Evolutionary conservation across 108 stramenopile species (phyloP).

Genomic region (Cyclostephanos invisitatus): DNA sequence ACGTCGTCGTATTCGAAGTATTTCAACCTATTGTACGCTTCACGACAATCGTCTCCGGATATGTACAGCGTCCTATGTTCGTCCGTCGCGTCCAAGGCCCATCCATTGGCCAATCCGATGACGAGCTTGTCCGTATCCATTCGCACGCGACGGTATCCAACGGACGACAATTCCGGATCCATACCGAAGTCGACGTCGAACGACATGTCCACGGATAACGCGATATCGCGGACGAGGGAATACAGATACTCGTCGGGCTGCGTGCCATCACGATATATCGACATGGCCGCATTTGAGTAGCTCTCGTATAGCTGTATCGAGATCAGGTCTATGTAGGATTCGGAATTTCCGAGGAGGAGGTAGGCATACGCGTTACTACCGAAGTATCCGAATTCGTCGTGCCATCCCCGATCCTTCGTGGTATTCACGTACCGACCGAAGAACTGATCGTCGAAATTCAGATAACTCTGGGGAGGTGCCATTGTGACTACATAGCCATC

Average conservation of each 20-base stretch:
- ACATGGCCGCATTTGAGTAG: constrained; percentile 61
- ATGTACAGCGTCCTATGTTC: constrained; percentile 32
- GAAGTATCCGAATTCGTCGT: constrained; percentile 59
- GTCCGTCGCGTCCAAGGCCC: constrained; percentile 26
- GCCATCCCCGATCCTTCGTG: constrained; percentile 49
- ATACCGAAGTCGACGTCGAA: constrained; percentile 34
- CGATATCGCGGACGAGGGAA: constrained; percentile 24
- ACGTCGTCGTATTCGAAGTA: too few species aligned
- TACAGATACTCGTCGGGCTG: constrained; percentile 40
- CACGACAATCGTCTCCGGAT: constrained; percentile 10
- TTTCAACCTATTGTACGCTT: constrained; percentile 38
- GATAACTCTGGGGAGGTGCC: constrained; percentile 73
- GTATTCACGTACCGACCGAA: constrained; percentile 55
- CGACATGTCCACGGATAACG: neutral
- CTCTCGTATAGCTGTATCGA: constrained; percentile 79
- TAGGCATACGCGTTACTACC: constrained; percentile 69
- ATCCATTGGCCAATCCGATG: constrained; percentile 61
- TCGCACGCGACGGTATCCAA: constrained; percentile 17
- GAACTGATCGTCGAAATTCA: constrained; percentile 44
- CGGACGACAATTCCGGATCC: constrained; percentile 26
- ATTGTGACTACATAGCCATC: constrained; percentile 64
- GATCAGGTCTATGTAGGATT: constrained; percentile 56
- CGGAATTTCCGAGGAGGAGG: constrained; percentile 55
- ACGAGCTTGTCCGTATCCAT: constrained; percentile 53
- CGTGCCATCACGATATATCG: constrained; percentile 15